Evolutionary conservation across 208 protist genomes (phyloP), one percentile per base, ranked within the genome.

Genomic region (Leishmania arabica): DNA sequence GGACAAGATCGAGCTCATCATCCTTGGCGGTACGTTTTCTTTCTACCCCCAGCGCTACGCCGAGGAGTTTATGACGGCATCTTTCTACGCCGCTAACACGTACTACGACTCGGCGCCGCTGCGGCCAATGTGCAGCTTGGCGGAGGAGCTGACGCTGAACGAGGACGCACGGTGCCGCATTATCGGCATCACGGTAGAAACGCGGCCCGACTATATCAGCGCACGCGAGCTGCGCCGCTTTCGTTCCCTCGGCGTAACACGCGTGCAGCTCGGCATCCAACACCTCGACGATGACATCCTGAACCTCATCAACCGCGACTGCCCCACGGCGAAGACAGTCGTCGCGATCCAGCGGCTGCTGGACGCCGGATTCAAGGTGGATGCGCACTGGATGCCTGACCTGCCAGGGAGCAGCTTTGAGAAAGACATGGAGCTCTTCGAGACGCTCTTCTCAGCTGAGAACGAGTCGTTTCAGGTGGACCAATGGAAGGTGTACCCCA

Each of bases 381-480:
- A 99, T 68, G 96, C 98, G 0, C 99, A 99, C 86, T 99, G 99
- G 97, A 99, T 99, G 99, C 99, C 99, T 1, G 99, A 99, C 92
- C 89, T 99, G 34, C 99, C 99, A 9, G 98, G 99, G 77, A 98
- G 98, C 81, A 98, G 92, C 72, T 95, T 98, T 75, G 96, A 98
- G 73, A 92, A 99, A 77, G 99, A 99, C 87, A 85, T 98, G 37
- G 93, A 97, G 78, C 94, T 99, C 78, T 99, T 99, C 81, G 82
- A 97, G 75, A 91, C 84, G 2, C 91, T 98, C 56, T 91, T 96
- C 75, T 95, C 92, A 2, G 3, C 34, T 11, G 93, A 98, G 34
- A 97, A 98, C 79, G 97, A 99, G 74, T 88, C 80, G 31, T 99
- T 99, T 80, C 95, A 99, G 80, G 93, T 98, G 27, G 99, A 99